These are phyloP conservation scores for Fusarium sp. DNA, from an alignment of 2,329 filamentous ascomycete genomes.

Conservation along the genomic window DNA sequence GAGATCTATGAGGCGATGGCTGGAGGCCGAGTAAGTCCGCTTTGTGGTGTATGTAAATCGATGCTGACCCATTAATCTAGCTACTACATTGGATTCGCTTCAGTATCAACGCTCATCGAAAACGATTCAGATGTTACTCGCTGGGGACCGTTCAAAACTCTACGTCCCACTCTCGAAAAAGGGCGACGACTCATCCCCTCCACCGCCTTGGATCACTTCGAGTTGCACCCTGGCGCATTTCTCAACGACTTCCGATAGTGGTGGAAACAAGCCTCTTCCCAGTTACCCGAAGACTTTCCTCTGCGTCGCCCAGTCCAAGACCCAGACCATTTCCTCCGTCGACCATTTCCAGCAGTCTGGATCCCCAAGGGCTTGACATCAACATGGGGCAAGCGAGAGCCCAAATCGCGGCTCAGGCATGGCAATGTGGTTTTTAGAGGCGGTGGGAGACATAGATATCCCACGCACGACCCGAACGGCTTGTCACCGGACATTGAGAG, in stretches of 20 bases:
- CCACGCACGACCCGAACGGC: background rate
- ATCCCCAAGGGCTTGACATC: background rate
- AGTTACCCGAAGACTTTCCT: background rate
- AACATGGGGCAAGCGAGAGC: background rate
- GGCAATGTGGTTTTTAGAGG: too few relatives aligned
- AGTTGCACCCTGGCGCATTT: background rate
- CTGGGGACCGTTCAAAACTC: too few relatives aligned
- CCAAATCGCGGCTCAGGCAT: background rate
- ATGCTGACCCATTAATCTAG: background rate
- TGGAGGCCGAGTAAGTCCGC: conserved; percentile 57
- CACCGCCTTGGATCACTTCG: background rate
- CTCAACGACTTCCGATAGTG: background rate
- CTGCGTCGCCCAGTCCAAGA: background rate
- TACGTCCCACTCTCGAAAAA: too few relatives aligned
- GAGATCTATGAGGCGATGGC: conserved; percentile 63
- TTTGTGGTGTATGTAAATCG: background rate
- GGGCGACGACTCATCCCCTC: background rate
- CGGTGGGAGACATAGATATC: background rate
- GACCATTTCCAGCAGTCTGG: background rate
- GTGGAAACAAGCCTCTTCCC: background rate
- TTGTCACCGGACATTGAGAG: background rate
- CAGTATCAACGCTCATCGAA: background rate
- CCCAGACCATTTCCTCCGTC: background rate
- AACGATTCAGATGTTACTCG: too few relatives aligned
- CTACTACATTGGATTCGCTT: background rate